phyloP scores from a whole-genome alignment of 192 early-diverging fungal genomes.

The Coemansia javaensis region DNA sequence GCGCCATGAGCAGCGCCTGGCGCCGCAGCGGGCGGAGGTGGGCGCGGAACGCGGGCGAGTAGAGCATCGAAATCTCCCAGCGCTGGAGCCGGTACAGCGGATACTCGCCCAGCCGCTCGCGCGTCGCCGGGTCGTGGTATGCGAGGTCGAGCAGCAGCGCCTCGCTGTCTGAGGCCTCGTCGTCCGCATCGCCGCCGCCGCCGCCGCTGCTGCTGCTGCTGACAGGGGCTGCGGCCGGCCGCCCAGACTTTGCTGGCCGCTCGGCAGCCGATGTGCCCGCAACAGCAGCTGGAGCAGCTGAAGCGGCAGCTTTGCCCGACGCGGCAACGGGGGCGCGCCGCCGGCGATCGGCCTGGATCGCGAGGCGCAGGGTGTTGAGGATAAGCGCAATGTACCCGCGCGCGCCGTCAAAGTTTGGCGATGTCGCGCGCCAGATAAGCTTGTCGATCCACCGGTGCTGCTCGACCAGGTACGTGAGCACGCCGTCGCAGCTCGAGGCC shows the following conservation, averaged over 20 bases:
- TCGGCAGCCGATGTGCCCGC: too few relatives aligned
- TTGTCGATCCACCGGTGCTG: slow-evolving; percentile 43
- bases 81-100: slow-evolving; percentile 45
- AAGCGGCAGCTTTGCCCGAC: background rate
- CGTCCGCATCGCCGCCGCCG: too few relatives aligned
- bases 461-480: slow-evolving; percentile 46
- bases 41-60: slow-evolving; percentile 33
- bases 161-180: slow-evolving; percentile 13
- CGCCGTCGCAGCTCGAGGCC: slow-evolving; percentile 43
- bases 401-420: slow-evolving; percentile 44
- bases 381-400: slow-evolving; percentile 46
- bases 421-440: slow-evolving; percentile 32
- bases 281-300: too few relatives aligned
- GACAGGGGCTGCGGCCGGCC: too few relatives aligned
- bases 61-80: slow-evolving; percentile 45
- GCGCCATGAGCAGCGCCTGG: slow-evolving; percentile 25
- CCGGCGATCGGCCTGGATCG: slow-evolving; percentile 37
- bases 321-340: background rate
- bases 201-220: too few relatives aligned
- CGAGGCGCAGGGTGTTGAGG: slow-evolving; percentile 47
- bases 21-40: slow-evolving; percentile 34
- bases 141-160: slow-evolving; percentile 28
- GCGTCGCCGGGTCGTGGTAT: slow-evolving; percentile 42
- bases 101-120: slow-evolving; percentile 29
- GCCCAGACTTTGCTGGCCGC: too few relatives aligned